A percentile compares a stretch with the other conserved stretches of the same genome.
Conservation (phyloP, 768 basidiomycete species). For the Auricularia sp. region DNA sequence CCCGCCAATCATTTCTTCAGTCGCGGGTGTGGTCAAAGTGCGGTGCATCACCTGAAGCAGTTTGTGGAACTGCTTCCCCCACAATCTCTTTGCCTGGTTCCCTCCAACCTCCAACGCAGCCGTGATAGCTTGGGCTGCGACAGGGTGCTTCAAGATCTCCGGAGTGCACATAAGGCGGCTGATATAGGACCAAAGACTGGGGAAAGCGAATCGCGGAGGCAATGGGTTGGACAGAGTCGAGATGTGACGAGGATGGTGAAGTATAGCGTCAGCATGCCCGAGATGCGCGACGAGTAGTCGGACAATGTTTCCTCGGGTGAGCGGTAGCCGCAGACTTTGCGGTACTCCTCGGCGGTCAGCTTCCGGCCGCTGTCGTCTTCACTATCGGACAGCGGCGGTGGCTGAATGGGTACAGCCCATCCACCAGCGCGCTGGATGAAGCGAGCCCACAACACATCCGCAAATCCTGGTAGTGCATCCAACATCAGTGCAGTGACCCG, state of each 20-base stretch:
- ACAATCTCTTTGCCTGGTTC: constrained; percentile 44
- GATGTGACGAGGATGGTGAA: constrained; percentile 50
- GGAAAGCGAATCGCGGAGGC: constrained; percentile 46
- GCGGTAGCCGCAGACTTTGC: constrained; percentile 26
- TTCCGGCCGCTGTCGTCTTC: constrained; percentile 39
- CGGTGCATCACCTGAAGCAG: constrained; percentile 57
- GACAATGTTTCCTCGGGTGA: constrained; percentile 40
- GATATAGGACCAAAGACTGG: constrained; percentile 66
- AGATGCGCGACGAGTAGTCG: constrained; percentile 58
- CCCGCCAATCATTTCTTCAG: constrained; percentile 44
- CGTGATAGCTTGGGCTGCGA: constrained; percentile 59
- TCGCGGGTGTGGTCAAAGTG: constrained; percentile 29
- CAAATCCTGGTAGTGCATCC: constrained; percentile 42
- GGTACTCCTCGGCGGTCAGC: constrained; percentile 18
- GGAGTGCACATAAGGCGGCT: constrained; percentile 48
- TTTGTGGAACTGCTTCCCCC: constrained; percentile 76
- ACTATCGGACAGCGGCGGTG: constrained; percentile 26
- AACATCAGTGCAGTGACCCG: constrained; percentile 66
- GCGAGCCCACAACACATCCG: constrained; percentile 72
- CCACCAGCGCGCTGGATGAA: constrained; percentile 81
- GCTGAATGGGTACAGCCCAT: constrained; percentile 67
- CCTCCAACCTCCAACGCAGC: constrained; percentile 67
- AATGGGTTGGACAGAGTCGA: constrained; percentile 29
- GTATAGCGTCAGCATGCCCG: constrained; percentile 81
- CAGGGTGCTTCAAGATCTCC: constrained; percentile 42